A percentile compares a stretch with the other conserved stretches of the same genome.
Conservation (phyloP, 2,329 filamentous ascomycete species). For the Aspergillus pseudonomiae region DNA sequence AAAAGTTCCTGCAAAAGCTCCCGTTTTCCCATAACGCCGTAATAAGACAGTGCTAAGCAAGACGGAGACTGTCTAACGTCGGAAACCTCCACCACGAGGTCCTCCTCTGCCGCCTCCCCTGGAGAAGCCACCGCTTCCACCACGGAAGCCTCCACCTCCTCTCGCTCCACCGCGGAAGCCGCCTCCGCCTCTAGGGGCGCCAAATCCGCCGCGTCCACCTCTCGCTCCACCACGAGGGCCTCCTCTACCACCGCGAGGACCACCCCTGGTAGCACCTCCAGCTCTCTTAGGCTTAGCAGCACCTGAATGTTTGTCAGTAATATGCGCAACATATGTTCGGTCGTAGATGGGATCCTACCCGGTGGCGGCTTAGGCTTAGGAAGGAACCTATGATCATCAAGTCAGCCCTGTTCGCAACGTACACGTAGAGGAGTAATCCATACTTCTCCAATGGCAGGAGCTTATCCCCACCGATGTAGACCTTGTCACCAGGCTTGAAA, state of each 20-base stretch:
- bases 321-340: constrained; percentile 3
- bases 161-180: constrained; percentile 51
- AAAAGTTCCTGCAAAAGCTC: constrained; percentile 43
- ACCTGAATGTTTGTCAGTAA: constrained; percentile 51
- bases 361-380: constrained; percentile 82
- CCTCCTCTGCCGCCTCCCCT: constrained; percentile 44
- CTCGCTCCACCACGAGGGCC: constrained; percentile 45
- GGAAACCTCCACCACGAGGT: constrained; percentile 35
- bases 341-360: constrained; percentile 39
- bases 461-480: constrained; percentile 95
- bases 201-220: constrained; percentile 46
- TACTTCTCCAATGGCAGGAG: constrained; percentile 86
- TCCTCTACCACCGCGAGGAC: constrained; percentile 40
- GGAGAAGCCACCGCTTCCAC: constrained; percentile 45
- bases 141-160: constrained; percentile 33
- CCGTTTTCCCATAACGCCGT: constrained; percentile 48
- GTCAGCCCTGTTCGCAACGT: constrained; percentile 18
- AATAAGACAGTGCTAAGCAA: constrained; percentile 42
- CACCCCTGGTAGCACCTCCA: constrained; percentile 60
- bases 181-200: constrained; percentile 53
- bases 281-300: constrained; percentile 71
- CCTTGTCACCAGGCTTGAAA: constrained; percentile 96
- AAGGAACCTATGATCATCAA: constrained; percentile 65
- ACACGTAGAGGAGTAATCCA: constrained; percentile 16
- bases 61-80: constrained; percentile 31